These are phyloP conservation scores for Pythium pyrilobum DNA, from an alignment of 352 stramenopile genomes.

Conservation along the genomic window DNA sequence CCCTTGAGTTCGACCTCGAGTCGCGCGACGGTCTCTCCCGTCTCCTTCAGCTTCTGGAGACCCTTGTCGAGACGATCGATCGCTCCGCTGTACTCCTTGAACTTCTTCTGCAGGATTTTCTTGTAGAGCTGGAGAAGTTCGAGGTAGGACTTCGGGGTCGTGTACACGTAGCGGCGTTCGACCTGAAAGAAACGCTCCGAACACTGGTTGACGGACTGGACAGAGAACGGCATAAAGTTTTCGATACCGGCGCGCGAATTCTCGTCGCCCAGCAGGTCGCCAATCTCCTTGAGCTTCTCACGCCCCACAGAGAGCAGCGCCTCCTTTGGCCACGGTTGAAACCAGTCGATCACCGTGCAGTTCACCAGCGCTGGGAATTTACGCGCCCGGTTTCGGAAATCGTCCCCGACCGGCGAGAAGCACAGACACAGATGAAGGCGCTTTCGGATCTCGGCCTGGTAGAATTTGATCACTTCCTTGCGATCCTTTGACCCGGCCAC, in stretches of 20 bases:
- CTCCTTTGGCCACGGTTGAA: conserved; percentile 92
- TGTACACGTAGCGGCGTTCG: conserved; percentile 93
- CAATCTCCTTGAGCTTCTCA: conserved; percentile 84
- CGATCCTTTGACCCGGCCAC: conserved; percentile 82
- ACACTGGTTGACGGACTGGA: conserved; percentile 91
- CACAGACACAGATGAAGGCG: conserved; percentile 94
- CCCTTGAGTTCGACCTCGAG: conserved; percentile 94
- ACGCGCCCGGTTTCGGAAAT: conserved; percentile 90
- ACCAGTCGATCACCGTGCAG: conserved; percentile 96
- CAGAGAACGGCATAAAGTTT: conserved; percentile 95
- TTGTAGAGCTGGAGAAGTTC: conserved; percentile 94
- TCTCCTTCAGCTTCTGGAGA: conserved; percentile 92
- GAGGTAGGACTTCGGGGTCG: conserved; percentile 94
- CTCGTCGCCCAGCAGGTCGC: conserved; percentile 76
- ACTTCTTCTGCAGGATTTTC: conserved; percentile 90
- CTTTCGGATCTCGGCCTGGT: conserved; percentile 92
- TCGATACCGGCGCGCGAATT: conserved; percentile 86
- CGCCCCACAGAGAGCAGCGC: conserved; percentile 89
- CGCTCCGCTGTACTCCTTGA: conserved; percentile 82
- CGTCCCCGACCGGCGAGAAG: conserved; percentile 94
- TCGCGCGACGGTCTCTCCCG: conserved; percentile 87
- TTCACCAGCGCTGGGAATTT: conserved; percentile 96
- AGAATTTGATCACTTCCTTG: conserved; percentile 93
- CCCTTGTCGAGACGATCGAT: conserved; percentile 92
- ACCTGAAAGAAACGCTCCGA: conserved; percentile 87